Evolutionary conservation across 1,139 yeast genomes (phyloP).

Genomic region (Taphrina pruni): DNA sequence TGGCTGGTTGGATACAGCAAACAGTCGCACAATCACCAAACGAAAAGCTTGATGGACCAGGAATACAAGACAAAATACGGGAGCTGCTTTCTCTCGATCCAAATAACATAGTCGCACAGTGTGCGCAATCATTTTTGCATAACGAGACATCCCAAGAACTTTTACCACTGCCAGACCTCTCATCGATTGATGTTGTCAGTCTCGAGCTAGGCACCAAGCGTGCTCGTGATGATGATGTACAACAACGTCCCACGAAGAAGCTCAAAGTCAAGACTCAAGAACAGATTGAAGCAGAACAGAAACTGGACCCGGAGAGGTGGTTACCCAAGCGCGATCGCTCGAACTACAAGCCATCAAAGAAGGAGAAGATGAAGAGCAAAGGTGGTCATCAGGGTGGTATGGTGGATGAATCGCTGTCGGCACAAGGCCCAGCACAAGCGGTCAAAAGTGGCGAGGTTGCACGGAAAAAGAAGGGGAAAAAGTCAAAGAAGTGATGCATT

Average conservation of each 20-base stretch:
- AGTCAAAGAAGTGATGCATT: constrained; percentile 28
- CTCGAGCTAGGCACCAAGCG: constrained; percentile 31
- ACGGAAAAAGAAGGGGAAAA: constrained; percentile 30
- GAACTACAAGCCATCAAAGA: constrained; percentile 35
- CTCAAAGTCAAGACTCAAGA: constrained; percentile 20
- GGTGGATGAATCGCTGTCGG: constrained; percentile 32
- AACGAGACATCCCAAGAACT: constrained; percentile 6
- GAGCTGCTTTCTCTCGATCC: constrained; percentile 13
- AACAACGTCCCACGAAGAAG: not conserved
- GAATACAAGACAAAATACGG: not conserved
- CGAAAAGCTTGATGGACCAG: not conserved
- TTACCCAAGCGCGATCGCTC: constrained; percentile 38
- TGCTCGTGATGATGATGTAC: not conserved
- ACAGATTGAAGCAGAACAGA: constrained; percentile 21
- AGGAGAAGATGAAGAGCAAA: constrained; percentile 27
- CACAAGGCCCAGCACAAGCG: constrained; percentile 16
- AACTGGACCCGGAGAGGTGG: constrained; percentile 40
- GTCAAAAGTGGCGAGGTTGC: constrained; percentile 2
- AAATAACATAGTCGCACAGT: constrained; percentile 5
- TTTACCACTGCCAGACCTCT: constrained; percentile 26
- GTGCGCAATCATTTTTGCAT: constrained; percentile 15
- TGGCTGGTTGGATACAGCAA: constrained; percentile 26
- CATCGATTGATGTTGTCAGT: constrained; percentile 21
- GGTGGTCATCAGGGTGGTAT: constrained; percentile 40
- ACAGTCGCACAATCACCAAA: not conserved